These are phyloP conservation scores for Fusarium mangiferae DNA, from an alignment of 2,329 filamentous ascomycete genomes.

Conservation along the genomic window DNA sequence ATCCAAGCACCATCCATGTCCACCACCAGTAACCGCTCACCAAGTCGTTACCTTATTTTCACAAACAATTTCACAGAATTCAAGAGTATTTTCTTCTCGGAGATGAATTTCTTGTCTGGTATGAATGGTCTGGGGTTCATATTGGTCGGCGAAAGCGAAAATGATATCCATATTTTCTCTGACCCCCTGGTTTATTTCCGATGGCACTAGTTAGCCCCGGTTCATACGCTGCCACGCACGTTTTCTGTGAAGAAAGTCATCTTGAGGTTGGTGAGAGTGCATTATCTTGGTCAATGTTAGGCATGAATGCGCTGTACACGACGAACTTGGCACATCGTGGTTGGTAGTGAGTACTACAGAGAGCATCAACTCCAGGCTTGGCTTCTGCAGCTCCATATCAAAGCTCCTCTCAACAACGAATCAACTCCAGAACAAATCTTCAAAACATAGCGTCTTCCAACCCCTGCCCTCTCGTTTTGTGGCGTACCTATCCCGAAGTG, in stretches of 20 bases:
- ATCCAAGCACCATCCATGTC: conserved; percentile 13
- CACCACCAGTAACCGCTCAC: conserved; percentile 14
- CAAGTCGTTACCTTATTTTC: neutral
- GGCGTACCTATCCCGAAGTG: neutral
- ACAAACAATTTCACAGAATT: neutral
- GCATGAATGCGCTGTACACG: neutral
- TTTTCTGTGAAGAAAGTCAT: neutral
- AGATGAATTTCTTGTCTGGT: neutral
- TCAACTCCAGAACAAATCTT: neutral
- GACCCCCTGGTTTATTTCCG: conserved; percentile 33
- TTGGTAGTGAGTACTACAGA: neutral
- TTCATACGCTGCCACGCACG: conserved; percentile 3
- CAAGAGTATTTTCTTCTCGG: neutral
- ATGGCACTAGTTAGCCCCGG: conserved; percentile 12
- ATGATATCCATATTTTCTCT: conserved; percentile 14
- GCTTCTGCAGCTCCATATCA: neutral
- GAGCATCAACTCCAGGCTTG: neutral
- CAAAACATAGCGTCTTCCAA: conserved; percentile 1
- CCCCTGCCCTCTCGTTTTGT: neutral
- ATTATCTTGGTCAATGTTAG: neutral
- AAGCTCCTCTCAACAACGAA: conserved; percentile 1
- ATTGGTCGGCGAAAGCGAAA: neutral
- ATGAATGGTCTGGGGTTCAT: neutral
- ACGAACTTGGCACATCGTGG: neutral
- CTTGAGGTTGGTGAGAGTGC: neutral